phyloP scores from a whole-genome alignment of 441 rosid genomes.

The Daphne laureola region DNA sequence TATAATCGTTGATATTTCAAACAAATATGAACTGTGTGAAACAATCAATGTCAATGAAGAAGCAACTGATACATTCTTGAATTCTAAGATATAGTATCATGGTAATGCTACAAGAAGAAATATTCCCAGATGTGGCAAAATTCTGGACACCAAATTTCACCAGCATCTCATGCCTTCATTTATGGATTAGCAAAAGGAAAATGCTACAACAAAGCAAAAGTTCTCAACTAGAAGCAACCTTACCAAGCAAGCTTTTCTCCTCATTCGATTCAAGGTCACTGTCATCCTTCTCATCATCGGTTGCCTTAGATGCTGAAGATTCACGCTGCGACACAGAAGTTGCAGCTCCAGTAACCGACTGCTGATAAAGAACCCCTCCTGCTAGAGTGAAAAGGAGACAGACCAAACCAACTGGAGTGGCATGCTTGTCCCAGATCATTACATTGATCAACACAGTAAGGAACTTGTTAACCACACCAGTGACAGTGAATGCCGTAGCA shows the following conservation, averaged over 20 bases:
- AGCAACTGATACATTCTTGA: too few relatives aligned
- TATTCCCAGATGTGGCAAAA: too few relatives aligned
- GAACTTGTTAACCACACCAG: slow-evolving; percentile 95
- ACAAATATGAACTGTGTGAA: too few relatives aligned
- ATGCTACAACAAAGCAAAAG: slow-evolving; percentile 11
- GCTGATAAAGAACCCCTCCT: slow-evolving; percentile 93
- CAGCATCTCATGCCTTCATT: background rate
- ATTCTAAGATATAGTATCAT: too few relatives aligned
- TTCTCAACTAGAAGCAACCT: slow-evolving; percentile 37
- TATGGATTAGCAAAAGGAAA: slow-evolving; percentile 6
- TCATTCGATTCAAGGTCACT: slow-evolving; percentile 34
- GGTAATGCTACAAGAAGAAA: background rate
- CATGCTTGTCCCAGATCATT: slow-evolving; percentile 94
- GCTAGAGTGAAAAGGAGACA: slow-evolving; percentile 70
- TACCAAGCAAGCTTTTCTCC: slow-evolving; percentile 29
- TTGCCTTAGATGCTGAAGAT: slow-evolving; percentile 24
- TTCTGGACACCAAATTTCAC: slow-evolving; percentile 12
- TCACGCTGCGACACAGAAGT: slow-evolving; percentile 29
- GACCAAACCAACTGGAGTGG: slow-evolving; percentile 74
- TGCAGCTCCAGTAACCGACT: slow-evolving; percentile 51
- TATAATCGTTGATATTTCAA: too few relatives aligned
- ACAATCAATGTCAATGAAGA: too few relatives aligned
- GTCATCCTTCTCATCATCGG: slow-evolving; percentile 18
- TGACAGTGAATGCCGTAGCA: slow-evolving; percentile 91
- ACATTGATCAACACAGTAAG: slow-evolving; percentile 90